Evolutionary conservation across 768 basidiomycete genomes (phyloP).

Genomic region (Suillus discolor): DNA sequence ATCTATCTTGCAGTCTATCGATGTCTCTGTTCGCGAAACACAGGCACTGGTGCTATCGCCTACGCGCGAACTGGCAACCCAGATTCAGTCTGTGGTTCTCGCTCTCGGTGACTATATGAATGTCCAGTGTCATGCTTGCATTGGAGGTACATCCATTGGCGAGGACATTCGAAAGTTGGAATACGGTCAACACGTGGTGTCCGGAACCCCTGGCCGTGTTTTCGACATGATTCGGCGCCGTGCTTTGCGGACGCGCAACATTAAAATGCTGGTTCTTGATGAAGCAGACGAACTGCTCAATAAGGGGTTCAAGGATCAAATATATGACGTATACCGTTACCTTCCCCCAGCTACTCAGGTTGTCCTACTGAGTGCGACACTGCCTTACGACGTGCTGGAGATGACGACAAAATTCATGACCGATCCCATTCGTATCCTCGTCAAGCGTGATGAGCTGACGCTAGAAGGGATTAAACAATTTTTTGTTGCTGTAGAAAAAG

Average conservation of each 20-base stretch:
- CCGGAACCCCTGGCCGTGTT: constrained; percentile 96
- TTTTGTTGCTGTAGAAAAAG: constrained; percentile 98
- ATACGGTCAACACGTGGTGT: constrained; percentile 96
- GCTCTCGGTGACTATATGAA: constrained; percentile 99
- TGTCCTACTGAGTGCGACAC: constrained; percentile 92
- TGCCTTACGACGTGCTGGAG: constrained; percentile 96
- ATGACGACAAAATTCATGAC: constrained; percentile 99
- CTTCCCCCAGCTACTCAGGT: constrained; percentile 97
- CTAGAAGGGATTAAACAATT: constrained; percentile 96
- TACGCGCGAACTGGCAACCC: constrained; percentile 98
- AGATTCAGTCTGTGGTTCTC: constrained; percentile 96
- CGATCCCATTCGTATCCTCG: constrained; percentile 96
- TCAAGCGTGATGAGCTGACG: constrained; percentile 99
- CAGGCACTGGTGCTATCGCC: constrained; percentile 97
- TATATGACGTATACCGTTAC: constrained; percentile 98
- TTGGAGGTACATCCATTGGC: constrained; percentile 95
- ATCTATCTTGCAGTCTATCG: constrained; percentile 97
- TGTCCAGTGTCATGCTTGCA: constrained; percentile 97
- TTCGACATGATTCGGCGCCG: constrained; percentile 99
- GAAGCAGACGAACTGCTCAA: constrained; percentile 96
- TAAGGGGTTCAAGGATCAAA: constrained; percentile 99
- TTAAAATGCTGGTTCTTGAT: constrained; percentile 96
- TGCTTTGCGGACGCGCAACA: constrained; percentile 90
- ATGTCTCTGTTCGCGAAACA: constrained; percentile 90
- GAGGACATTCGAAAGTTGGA: constrained; percentile 98